A percentile compares a stretch with the other conserved stretches of the same genome.
Evolutionary conservation across 257 asterid species (phyloP).

Genomic region (Osmanthus fragrans): DNA sequence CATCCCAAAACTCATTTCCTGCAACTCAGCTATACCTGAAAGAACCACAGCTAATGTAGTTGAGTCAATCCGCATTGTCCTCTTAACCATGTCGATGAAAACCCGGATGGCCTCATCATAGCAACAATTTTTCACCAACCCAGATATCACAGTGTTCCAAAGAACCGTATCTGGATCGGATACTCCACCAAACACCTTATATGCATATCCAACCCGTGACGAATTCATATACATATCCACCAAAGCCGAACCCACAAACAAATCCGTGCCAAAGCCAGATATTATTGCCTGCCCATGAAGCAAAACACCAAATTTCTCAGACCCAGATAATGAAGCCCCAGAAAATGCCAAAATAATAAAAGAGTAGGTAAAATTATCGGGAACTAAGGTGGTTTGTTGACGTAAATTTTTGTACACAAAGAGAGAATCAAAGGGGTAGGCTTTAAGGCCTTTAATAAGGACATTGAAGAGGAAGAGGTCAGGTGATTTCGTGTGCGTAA

Average conservation of each 20-base stretch:
- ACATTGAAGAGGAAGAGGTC: slow-evolving; percentile 84
- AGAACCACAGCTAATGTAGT: slow-evolving; percentile 74
- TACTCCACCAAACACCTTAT: slow-evolving; percentile 76
- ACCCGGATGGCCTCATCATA: slow-evolving; percentile 41
- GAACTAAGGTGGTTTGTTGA: slow-evolving; percentile 38
- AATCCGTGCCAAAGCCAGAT: slow-evolving; percentile 61
- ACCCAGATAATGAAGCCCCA: slow-evolving; percentile 33
- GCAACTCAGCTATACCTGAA: slow-evolving; percentile 71
- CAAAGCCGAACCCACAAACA: slow-evolving; percentile 84
- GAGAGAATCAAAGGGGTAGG: slow-evolving; percentile 51
- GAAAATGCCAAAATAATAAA: slow-evolving; percentile 63
- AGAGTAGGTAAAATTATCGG: slow-evolving; percentile 76
- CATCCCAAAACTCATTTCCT: slow-evolving; percentile 69
- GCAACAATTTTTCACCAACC: slow-evolving; percentile 68
- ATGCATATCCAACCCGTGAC: slow-evolving; percentile 46
- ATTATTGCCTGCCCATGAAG: slow-evolving; percentile 73
- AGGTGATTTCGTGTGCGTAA: slow-evolving; percentile 44
- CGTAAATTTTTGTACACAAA: slow-evolving; percentile 47
- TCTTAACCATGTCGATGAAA: slow-evolving; percentile 50
- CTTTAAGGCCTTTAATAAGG: slow-evolving; percentile 64
- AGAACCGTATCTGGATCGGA: slow-evolving; percentile 67
- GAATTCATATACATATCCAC: slow-evolving; percentile 57
- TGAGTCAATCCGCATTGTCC: slow-evolving; percentile 48
- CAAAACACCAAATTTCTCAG: slow-evolving; percentile 50
- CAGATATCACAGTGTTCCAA: slow-evolving; percentile 84